Percentiles rank a stretch among this genome's conserved stretches.
phyloP scores from a whole-genome alignment of 75 land plant species.

The Cunninghamia lanceolata region DNA sequence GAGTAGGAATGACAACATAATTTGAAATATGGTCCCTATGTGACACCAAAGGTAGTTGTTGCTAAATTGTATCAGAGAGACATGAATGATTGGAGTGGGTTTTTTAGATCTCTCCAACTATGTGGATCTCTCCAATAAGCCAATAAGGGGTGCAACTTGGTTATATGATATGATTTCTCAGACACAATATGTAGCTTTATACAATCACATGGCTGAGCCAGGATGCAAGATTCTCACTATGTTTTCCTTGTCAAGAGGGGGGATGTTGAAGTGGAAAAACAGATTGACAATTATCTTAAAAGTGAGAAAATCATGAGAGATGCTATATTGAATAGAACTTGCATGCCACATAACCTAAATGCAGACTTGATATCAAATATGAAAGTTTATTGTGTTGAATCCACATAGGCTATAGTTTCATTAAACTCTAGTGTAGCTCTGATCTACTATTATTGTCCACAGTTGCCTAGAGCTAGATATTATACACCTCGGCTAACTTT shows the following conservation, averaged over 20 bases:
- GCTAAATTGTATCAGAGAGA: too few species aligned
- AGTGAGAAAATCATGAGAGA: constrained; percentile 30
- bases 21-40: too few species aligned
- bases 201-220: constrained; percentile 89
- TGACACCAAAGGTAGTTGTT: too few species aligned
- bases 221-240: constrained; percentile 65
- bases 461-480: constrained; percentile 66
- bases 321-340: constrained; percentile 14
- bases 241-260: constrained; percentile 61
- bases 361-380: background rate
- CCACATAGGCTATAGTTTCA: constrained; percentile 56
- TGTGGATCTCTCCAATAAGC: too few species aligned
- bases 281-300: background rate
- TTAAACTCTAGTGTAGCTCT: constrained; percentile 45
- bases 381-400: constrained; percentile 69
- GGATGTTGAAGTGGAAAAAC: constrained; percentile 14
- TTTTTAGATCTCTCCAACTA: too few species aligned
- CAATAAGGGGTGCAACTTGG: constrained; percentile 70
- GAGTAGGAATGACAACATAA: too few species aligned
- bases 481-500: constrained; percentile 56
- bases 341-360: background rate
- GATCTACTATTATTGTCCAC: constrained; percentile 56
- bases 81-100: too few species aligned
- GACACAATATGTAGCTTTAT: constrained; percentile 68
- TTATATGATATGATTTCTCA: constrained; percentile 68